phyloP scores from a whole-genome alignment of 805 yeast genomes.

The Metschnikowia similis region DNA sequence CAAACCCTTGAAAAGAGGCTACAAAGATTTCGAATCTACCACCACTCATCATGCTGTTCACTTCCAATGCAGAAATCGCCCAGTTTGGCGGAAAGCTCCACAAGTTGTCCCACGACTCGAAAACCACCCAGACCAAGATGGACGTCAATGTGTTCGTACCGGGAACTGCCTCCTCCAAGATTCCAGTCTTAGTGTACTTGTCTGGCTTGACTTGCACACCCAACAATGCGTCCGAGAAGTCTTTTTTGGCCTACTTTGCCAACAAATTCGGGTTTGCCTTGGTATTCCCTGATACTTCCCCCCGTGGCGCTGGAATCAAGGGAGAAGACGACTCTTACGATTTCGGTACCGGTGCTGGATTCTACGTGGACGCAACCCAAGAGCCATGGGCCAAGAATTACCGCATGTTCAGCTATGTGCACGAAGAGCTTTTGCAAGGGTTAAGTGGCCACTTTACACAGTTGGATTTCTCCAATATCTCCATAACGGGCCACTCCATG shows the following conservation, averaged over 20 bases:
- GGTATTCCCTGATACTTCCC: constrained; percentile 95
- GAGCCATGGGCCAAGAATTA: constrained; percentile 70
- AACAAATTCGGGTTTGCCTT: constrained; percentile 79
- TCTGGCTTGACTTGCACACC: constrained; percentile 94
- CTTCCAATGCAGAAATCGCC: constrained; percentile 48
- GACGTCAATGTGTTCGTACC: constrained; percentile 83
- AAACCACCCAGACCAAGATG: constrained; percentile 65
- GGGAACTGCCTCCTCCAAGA: constrained; percentile 27
- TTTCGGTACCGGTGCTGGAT: constrained; percentile 94
- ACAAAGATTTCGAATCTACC: not conserved
- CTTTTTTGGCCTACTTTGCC: constrained; percentile 79
- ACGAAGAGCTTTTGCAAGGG: constrained; percentile 60
- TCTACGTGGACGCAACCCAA: constrained; percentile 79
- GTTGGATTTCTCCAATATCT: constrained; percentile 61
- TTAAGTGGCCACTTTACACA: constrained; percentile 40
- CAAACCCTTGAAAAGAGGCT: not conserved
- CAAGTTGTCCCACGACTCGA: constrained; percentile 73
- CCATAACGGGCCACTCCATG: constrained; percentile 97
- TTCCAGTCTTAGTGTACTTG: constrained; percentile 76
- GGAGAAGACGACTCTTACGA: constrained; percentile 87
- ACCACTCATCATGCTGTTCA: constrained; percentile 42
- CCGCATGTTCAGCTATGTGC: constrained; percentile 82
- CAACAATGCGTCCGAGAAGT: constrained; percentile 89
- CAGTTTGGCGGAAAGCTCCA: constrained; percentile 72
- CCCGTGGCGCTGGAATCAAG: constrained; percentile 72